Conservation (phyloP, 805 yeast genomes). For the Gaillardinia entomophila region DNA sequence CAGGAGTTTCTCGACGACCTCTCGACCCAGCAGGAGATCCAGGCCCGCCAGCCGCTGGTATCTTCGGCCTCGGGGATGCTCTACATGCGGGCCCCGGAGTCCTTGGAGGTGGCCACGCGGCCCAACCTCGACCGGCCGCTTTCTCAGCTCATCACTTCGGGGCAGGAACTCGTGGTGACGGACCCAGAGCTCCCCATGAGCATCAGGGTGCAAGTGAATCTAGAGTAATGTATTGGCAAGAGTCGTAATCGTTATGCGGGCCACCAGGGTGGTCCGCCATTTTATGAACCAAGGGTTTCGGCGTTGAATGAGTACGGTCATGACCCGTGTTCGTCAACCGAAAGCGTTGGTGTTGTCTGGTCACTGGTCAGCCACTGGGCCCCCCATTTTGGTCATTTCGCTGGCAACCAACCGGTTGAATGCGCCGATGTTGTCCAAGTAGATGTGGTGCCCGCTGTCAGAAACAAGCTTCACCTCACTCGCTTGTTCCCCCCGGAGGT, state of each 20-base stretch:
- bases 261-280: not conserved
- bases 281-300: no score
- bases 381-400: slow-evolving; percentile 41
- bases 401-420: slow-evolving; percentile 48
- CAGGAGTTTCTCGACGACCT: slow-evolving; percentile 38
- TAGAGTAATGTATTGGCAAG: not conserved
- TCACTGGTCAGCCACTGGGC: not conserved
- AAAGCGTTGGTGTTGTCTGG: not conserved
- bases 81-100: slow-evolving; percentile 44
- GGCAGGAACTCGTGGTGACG: slow-evolving; percentile 49
- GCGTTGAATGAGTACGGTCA: not conserved
- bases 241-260: not conserved
- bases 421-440: slow-evolving; percentile 53
- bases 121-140: slow-evolving; percentile 35
- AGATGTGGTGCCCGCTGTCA: slow-evolving; percentile 74
- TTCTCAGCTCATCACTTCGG: slow-evolving; percentile 28
- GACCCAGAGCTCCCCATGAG: slow-evolving; percentile 46
- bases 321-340: not conserved
- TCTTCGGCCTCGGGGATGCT: slow-evolving; percentile 33
- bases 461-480: slow-evolving; percentile 38
- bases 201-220: not conserved
- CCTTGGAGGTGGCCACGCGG: slow-evolving; percentile 40
- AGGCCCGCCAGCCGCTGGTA: slow-evolving; percentile 41
- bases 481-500: slow-evolving; percentile 5
- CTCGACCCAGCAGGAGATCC: slow-evolving; percentile 19